Base-by-base conservation (phyloP, 1,139 yeast genomes). In the Citeromyces siamensis region DNA sequence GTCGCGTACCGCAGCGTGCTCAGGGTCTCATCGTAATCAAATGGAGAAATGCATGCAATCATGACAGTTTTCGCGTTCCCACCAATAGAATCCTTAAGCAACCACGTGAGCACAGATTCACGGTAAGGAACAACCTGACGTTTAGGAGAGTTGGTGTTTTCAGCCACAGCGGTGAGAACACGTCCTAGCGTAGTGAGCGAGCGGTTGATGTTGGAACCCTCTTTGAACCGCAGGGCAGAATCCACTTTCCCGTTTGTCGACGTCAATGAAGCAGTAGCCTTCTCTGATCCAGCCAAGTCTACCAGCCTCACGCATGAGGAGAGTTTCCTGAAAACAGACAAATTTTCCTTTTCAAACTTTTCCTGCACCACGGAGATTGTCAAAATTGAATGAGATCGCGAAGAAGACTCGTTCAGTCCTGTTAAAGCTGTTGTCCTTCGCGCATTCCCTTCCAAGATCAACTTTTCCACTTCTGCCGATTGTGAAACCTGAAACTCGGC, bases 221-320 rank as follows among this genome's bases (percentile, higher is more conserved):
- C 94, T 44, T 75, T 68, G 38, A 80, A 63, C 36, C 93, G 59
- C 9, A 68, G 70, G 3, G 83, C 85, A 18, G 67, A 70, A 2
- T 80, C 68, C 19, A 82, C 82, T 28, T 44, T 46, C 9, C 16
- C 21, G 20, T 26, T 26, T n/a, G 12, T 26, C 16, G 31, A 6
- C 9, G 31, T 26, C 13, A 21, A 16, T 0, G 84, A 72, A 14
- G 76, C 66, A 14, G 61, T 53, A 6, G 79, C 71, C 40, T 90
- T 60, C 50, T 82, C 94, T 0, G 88, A 77, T 0, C 94, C 94
- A 0, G 94, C 94, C 46, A 82, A 59, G 56, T 82, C 94, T 2
- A 82, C 90, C 22, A 82, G 61, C 41, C 83, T 67, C 31, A 82
- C 63, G 42, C 73, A 70, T 2, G 90, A 77, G 3, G 63, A 57